Base-by-base conservation (phyloP, 805 yeast genomes). In the Spathaspora sp. region DNA sequence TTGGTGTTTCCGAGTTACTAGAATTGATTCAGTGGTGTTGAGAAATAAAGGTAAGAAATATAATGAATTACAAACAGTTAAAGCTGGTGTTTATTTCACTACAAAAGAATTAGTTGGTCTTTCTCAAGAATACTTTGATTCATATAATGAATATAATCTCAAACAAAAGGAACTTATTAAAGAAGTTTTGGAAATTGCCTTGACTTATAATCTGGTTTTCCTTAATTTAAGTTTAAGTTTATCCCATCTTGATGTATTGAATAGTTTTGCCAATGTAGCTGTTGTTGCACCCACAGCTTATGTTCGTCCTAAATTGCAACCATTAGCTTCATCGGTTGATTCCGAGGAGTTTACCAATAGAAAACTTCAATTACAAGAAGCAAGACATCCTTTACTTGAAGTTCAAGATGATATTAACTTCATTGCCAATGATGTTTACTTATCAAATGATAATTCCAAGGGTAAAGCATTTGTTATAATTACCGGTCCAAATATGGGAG, bases 401-500 rank as follows among this genome's bases (percentile, higher is more conserved):
- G 88, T 83, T 49, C 97, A 91, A 65, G 97, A 92, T 56, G 97
- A 89, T 55, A 74, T 92, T 49, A 78, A 82, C n/a, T 94, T 94
- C 62, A 93, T 94, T 54, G 83, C 97, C 2, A 94, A 94, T 66
- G 97, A 94, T 64, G 87, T 91, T n/a, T 67, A 73, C 10, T 72
- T 94, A 51, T 71, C 76, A 12, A 81, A 82, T 46, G 47, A 43
- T 1, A 5, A 31, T 11, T 20, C 28, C 12, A 35, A 49, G 20
- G 55, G 46, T 3, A 79, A 75, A 14, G 65, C 68, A 3, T 93
- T 94, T 60, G 75, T 83, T 7, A 87, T 94, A 18, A 89, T 94
- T 23, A 92, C 97, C 0, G 97, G 97, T 32, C 97, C 97, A 38
- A 92, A 92, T 65, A 92, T 92, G 97, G 97, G 97, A 55, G 97